phyloP scores from a whole-genome alignment of 2,329 filamentous ascomycete genomes.

The Claviceps cyperi region DNA sequence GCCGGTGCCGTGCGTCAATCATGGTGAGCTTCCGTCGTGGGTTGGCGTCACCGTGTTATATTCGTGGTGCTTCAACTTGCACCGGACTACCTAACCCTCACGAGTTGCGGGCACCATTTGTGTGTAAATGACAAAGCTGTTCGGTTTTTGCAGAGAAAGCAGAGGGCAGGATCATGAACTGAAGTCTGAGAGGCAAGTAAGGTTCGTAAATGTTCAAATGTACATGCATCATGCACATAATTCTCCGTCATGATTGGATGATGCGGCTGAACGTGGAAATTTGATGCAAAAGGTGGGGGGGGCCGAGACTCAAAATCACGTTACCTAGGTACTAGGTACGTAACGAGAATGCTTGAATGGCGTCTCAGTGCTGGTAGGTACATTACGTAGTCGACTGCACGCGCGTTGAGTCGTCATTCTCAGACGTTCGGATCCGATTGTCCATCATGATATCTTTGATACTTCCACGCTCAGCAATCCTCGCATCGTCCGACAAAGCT shows the following conservation, averaged over 20 bases:
- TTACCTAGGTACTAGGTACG: too few species aligned
- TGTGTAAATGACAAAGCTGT: too few species aligned
- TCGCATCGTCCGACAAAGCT: not conserved
- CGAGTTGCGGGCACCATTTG: too few species aligned
- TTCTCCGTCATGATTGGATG: too few species aligned
- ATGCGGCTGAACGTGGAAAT: not conserved
- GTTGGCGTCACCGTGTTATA: not conserved
- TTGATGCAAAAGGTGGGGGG: not conserved
- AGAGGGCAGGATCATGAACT: too few species aligned
- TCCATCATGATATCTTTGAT: not conserved
- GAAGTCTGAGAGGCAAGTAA: too few species aligned
- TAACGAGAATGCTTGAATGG: not conserved
- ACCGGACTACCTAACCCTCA: too few species aligned
- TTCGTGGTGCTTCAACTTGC: too few species aligned
- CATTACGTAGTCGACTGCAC: not conserved
- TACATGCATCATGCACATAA: too few species aligned
- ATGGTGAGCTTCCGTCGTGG: not conserved
- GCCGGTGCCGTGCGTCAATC: not conserved
- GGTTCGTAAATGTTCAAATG: too few species aligned
- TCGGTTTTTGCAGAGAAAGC: too few species aligned
- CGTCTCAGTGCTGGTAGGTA: not conserved
- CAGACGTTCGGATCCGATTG: not conserved
- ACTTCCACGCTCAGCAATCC: not conserved
- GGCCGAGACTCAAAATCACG: too few species aligned
- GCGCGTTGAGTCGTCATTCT: not conserved